A percentile compares a stretch with the other conserved stretches of the same genome.
Conservation (phyloP, 352 stramenopile genomes). For the Sclerospora graminicola region DNA sequence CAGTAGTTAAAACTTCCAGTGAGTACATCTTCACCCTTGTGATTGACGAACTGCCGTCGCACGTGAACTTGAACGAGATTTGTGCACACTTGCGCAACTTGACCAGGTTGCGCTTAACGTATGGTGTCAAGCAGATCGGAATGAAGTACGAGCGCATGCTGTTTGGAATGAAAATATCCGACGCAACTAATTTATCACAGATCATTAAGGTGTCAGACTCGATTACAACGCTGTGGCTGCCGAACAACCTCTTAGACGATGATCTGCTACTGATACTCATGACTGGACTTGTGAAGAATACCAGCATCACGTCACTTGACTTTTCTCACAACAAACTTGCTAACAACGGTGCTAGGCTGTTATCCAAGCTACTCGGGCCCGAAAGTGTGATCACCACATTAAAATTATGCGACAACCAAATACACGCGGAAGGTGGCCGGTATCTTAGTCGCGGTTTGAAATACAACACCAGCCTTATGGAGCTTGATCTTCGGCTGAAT, state of each 20-base stretch:
- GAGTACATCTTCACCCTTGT: slow-evolving; percentile 88
- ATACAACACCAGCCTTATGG: slow-evolving; percentile 85
- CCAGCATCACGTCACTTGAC: slow-evolving; percentile 88
- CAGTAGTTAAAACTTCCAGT: slow-evolving; percentile 61
- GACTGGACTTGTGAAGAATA: slow-evolving; percentile 88
- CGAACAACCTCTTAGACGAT: slow-evolving; percentile 88
- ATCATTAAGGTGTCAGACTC: slow-evolving; percentile 73
- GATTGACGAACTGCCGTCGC: slow-evolving; percentile 82
- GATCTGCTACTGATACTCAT: slow-evolving; percentile 91
- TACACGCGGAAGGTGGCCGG: slow-evolving; percentile 84
- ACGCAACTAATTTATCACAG: slow-evolving; percentile 85
- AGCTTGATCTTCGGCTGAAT: slow-evolving; percentile 90
- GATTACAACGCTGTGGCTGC: slow-evolving; percentile 84
- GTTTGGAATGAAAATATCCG: slow-evolving; percentile 93
- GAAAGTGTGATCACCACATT: slow-evolving; percentile 86
- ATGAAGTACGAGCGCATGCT: slow-evolving; percentile 94
- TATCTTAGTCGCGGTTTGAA: slow-evolving; percentile 88
- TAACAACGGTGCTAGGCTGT: slow-evolving; percentile 84
- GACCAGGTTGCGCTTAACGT: slow-evolving; percentile 74
- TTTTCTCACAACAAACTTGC: slow-evolving; percentile 94
- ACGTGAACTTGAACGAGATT: slow-evolving; percentile 84
- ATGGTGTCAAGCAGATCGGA: slow-evolving; percentile 85
- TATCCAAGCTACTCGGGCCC: slow-evolving; percentile 85
- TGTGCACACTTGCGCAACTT: slow-evolving; percentile 84
- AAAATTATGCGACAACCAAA: slow-evolving; percentile 89